These are phyloP conservation scores for Colletotrichum sp. DNA, from an alignment of 2,329 filamentous ascomycete genomes.

Conservation along the genomic window DNA sequence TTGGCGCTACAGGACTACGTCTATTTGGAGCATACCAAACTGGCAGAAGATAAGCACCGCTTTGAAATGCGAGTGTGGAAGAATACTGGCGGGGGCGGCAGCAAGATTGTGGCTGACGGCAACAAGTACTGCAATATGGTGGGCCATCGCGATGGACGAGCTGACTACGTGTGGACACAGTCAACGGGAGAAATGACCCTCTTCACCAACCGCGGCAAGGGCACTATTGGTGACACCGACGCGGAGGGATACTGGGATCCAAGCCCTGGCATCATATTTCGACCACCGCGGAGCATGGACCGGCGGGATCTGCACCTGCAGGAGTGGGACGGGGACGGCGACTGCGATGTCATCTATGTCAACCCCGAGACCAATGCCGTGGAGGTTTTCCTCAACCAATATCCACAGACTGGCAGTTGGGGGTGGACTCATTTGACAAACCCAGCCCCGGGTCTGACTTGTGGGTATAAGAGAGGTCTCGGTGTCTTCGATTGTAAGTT, in stretches of 20 bases:
- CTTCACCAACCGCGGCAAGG: conserved; percentile 8
- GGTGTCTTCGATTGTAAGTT: conserved; percentile 23
- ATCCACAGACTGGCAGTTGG: not conserved
- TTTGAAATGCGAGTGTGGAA: conserved; percentile 6
- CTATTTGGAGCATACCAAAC: conserved; percentile 8
- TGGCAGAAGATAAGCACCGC: not conserved
- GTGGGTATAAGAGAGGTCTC: conserved; percentile 26
- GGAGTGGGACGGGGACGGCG: conserved; percentile 40
- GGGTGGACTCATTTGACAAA: not conserved
- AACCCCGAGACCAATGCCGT: conserved; percentile 28
- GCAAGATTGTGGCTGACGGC: conserved; percentile 5
- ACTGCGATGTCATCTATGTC: conserved; percentile 34
- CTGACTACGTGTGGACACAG: conserved; percentile 8
- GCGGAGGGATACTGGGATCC: not conserved
- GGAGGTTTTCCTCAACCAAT: conserved; percentile 27
- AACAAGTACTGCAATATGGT: conserved; percentile 24
- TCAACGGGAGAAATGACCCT: not conserved
- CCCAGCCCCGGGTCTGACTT: conserved; percentile 13
- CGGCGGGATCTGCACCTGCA: conserved; percentile 30
- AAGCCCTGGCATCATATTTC: not conserved
- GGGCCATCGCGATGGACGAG: not conserved
- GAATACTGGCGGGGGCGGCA: conserved; percentile 20
- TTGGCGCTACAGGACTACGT: conserved; percentile 13
- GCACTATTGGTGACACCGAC: not conserved
- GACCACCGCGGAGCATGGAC: conserved; percentile 15